These are phyloP conservation scores for Chrysosporium keratinophilum DNA, from an alignment of 2,329 filamentous ascomycete species.

Conservation along the genomic window DNA sequence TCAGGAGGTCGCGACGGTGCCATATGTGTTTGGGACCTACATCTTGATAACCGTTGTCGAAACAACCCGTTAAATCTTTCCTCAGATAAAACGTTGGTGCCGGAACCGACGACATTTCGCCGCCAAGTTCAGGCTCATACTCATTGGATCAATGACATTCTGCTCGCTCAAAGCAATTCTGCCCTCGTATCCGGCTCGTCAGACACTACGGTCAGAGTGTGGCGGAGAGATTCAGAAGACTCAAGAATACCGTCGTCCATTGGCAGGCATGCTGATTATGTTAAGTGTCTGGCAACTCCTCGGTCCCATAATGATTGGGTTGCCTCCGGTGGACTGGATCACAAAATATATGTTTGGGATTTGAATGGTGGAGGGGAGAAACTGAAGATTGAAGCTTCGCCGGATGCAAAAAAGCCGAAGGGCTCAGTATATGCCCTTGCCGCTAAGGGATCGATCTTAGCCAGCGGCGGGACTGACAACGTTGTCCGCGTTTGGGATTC, in stretches of 20 bases:
- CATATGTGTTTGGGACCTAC: slow-evolving; percentile 89
- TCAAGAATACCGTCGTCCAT: slow-evolving; percentile 60
- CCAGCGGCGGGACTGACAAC: slow-evolving; percentile 87
- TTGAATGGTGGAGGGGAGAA: slow-evolving; percentile 76
- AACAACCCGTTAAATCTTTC: slow-evolving; percentile 25
- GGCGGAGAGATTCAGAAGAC: slow-evolving; percentile 62
- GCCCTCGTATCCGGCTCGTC: slow-evolving; percentile 82
- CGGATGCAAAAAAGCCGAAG: slow-evolving; percentile 72
- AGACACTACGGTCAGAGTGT: slow-evolving; percentile 87
- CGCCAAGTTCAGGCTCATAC: slow-evolving; percentile 71
- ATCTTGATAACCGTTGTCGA: slow-evolving; percentile 50
- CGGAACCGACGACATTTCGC: slow-evolving; percentile 44
- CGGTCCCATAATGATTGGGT: slow-evolving; percentile 67
- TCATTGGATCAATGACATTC: slow-evolving; percentile 92
- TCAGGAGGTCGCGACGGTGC: slow-evolving; percentile 91
- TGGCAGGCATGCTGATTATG: slow-evolving; percentile 89
- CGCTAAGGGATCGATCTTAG: slow-evolving; percentile 68
- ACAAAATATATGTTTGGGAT: slow-evolving; percentile 90
- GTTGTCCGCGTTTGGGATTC: slow-evolving; percentile 89
- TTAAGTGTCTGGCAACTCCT: slow-evolving; percentile 83
- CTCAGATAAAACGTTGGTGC: slow-evolving; percentile 9
- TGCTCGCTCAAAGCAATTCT: slow-evolving; percentile 64
- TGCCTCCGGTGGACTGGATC: slow-evolving; percentile 84
- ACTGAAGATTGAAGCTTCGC: slow-evolving; percentile 64
- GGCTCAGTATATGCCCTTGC: slow-evolving; percentile 89